Evolutionary conservation across 73 alveolate genomes (phyloP).

Genomic region (Tetrahymena thermophila): DNA sequence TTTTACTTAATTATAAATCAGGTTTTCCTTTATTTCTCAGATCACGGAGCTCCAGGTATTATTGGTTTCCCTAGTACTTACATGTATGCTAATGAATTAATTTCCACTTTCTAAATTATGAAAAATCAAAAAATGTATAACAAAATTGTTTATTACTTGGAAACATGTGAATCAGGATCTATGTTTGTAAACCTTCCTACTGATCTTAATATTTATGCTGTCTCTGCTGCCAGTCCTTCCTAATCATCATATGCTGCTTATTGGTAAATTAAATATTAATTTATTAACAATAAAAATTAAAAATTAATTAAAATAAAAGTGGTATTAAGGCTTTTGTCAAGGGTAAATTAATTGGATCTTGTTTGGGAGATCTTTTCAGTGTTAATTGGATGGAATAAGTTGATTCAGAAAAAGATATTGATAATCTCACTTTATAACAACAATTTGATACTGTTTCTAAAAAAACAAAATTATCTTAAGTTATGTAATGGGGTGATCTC

Average conservation of each 20-base stretch:
- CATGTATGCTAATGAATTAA: conserved; percentile 73
- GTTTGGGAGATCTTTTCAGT: conserved; percentile 97
- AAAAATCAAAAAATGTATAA: conserved; percentile 74
- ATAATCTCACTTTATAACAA: conserved; percentile 1
- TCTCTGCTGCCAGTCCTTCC: conserved; percentile 91
- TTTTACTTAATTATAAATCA: conserved; percentile 15
- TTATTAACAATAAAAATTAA: conserved; percentile 31
- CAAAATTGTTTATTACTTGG: conserved; percentile 84
- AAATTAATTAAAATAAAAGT: not conserved
- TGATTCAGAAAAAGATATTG: conserved; percentile 34
- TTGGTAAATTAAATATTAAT: conserved; percentile 64
- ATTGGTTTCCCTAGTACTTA: conserved; percentile 79
- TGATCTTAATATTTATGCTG: conserved; percentile 70
- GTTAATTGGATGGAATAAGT: conserved; percentile 95
- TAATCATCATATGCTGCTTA: conserved; percentile 96
- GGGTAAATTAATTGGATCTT: conserved; percentile 91
- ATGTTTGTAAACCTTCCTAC: conserved; percentile 68
- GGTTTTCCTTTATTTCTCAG: conserved; percentile 82
- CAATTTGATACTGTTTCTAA: conserved; percentile 55
- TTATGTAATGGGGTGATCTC: conserved; percentile 66
- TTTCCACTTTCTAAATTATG: conserved; percentile 73
- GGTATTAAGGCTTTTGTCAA: conserved; percentile 62
- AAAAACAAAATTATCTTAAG: conserved; percentile 57
- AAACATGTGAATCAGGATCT: conserved; percentile 98
- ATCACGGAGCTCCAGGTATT: conserved; percentile 92